Base-by-base conservation (phyloP, 805 yeast species). In the Yamadazyma phyllophila region DNA sequence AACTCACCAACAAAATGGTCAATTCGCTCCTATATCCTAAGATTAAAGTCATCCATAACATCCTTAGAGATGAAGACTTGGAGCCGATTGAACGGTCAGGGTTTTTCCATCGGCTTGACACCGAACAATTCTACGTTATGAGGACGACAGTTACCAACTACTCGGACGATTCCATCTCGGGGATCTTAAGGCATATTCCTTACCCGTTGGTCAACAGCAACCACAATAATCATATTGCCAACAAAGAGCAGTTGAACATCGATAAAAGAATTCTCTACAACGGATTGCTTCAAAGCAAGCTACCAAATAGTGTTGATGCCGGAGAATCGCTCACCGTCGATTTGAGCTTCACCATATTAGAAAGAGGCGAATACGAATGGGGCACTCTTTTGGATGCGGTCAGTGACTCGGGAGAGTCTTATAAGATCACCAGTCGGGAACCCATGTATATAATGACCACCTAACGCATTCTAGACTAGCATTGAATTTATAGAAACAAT, bases 281-380 rank as follows among this genome's bases (percentile, higher is more conserved):
- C 55, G 98, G 98, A 1, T 73, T 79, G 2, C 63, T 86, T 24
- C 95, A 88, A 54, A 72, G 68, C 24, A 76, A 78, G 17, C 58
- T 82, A 5, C 67, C 74, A 0, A 54, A 63, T 0, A 59, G 65
- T 2, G 53, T 83, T 1, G 55, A 54, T 1, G 73, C 84, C 0
- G 76, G 78, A 1, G 73, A 66, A 20, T 55, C 68, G 0, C 43
- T 66, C 3, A 67, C 60, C 1, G 66, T 80, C 26, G 71, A 71
- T 17, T 59, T 85, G 33, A 80, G 88, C 7, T 76, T 83, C 40
- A 74, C 83, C 14, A 77, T 88, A 4, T 66, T 91, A 32, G 91
- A 86, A 44, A 74, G 74, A 37, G 98, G 97, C 1, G 83, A 80
- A 39, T 90, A 83, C 59, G 94, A 88, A 60, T 83, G 96, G 85